Base-by-base conservation (phyloP, 2,329 filamentous ascomycete genomes). In the Cladobotryum mycophilum region DNA sequence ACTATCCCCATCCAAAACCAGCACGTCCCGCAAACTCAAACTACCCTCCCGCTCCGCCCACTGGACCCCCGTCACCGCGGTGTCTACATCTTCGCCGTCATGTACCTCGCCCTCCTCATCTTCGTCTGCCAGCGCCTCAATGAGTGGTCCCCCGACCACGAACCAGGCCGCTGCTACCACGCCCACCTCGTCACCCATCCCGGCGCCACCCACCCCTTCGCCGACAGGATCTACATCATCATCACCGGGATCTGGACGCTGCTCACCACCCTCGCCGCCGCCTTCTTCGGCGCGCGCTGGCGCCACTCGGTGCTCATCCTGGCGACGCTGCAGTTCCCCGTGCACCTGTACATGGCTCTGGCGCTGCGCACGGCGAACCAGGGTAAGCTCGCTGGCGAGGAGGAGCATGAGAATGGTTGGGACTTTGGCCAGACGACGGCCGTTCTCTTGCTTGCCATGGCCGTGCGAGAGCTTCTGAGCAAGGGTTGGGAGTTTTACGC, bases 361-460 rank as follows among this genome's bases (percentile, higher is more conserved):
- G 60, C 60, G 9, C 53, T 67, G 44, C 58, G 64, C 13, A 50
- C 58, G 22, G 62, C 61, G 12, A 67, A 66, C 53, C 55, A 63
- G 41, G 47, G 56, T 12, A 47, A 38, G n/a, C 49, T 57, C 5
- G n/a, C 43, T 7, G 55, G 55, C 3, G 48, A 42, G 13, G 48
- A 43, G 13, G n/a, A 13, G 4, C 12, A 47, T 33, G 64, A 66
- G 52, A 61, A 64, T 45, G 45, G 42, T 13, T 66, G 63, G 64
- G 63, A 66, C 22, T 66, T 66, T 51, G 64, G 64, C 1, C 63
- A 65, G 55, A 64, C 63, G 1, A 65, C 61, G 13, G 60, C 62
- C 3, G 60, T 64, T 4, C 43, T 64, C 4, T 52, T 65, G 30
- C 54, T 64, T 3, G 61, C 34, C 2, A 48, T 61, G 35, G 54